Conservation (phyloP, 441 rosid genomes). For the Syzygium syzygioides region DNA sequence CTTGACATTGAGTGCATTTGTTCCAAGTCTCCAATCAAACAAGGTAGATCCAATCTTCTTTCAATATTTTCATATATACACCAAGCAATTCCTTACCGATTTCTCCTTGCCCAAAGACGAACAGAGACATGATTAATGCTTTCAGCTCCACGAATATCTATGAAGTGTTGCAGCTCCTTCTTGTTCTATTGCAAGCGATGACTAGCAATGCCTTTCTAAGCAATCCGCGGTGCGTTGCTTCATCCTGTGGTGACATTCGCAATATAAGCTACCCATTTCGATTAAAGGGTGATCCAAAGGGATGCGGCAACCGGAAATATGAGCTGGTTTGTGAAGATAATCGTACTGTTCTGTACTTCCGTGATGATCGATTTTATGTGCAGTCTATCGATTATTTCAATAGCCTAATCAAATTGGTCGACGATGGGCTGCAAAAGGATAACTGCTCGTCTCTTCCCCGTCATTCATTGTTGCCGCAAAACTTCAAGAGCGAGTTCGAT, state of each 20-base stretch:
- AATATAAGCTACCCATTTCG: background rate
- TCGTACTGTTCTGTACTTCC: too few species aligned
- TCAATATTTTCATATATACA: background rate
- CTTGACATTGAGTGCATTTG: background rate
- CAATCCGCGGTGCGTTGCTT: background rate
- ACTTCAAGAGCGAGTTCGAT: too few species aligned
- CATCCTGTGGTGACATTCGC: background rate
- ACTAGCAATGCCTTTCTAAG: background rate
- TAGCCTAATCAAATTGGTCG: too few species aligned
- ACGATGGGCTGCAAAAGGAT: too few species aligned
- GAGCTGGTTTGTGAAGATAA: too few species aligned
- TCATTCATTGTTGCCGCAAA: too few species aligned
- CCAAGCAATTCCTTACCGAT: background rate
- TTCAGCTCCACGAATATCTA: background rate
- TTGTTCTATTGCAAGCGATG: background rate
- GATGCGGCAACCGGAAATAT: background rate
- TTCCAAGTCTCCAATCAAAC: background rate
- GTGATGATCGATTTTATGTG: too few species aligned
- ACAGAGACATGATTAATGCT: background rate
- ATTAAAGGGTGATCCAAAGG: background rate
- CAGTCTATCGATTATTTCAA: too few species aligned
- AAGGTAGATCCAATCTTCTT: background rate
- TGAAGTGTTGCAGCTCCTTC: background rate
- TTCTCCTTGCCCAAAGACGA: background rate
- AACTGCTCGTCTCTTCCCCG: too few species aligned